Evolutionary conservation across 106 monocot genomes (phyloP).

Genomic region (Apostasia ramifera): DNA sequence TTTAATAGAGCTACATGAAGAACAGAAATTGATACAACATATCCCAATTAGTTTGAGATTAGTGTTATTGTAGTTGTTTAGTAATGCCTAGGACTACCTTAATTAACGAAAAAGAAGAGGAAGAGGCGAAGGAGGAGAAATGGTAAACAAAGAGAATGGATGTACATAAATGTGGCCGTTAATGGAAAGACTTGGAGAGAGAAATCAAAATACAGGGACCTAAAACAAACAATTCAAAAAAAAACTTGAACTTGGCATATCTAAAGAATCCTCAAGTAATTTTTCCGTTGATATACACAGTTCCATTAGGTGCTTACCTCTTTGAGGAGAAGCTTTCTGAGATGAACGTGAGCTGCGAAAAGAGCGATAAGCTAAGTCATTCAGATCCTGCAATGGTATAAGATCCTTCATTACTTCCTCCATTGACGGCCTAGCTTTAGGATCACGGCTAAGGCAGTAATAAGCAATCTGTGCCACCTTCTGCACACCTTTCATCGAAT

Average conservation of each 20-base stretch:
- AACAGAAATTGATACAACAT: no score
- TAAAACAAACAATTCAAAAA: no score
- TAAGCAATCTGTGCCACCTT: conserved; percentile 75
- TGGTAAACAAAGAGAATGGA: no score
- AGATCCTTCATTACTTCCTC: conserved; percentile 63
- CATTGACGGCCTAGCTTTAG: conserved; percentile 77
- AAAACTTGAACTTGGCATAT: neutral
- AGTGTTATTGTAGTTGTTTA: no score
- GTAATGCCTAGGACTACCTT: no score
- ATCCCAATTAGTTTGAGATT: no score
- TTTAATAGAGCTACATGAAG: no score
- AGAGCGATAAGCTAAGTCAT: conserved; percentile 50
- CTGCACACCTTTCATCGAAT: conserved; percentile 77
- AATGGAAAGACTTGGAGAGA: no score
- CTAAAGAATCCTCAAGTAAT: neutral
- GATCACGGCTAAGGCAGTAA: conserved; percentile 55
- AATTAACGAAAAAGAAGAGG: no score
- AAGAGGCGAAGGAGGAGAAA: no score
- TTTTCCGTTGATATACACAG: neutral
- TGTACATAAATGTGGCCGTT: no score
- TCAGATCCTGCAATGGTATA: conserved; percentile 58
- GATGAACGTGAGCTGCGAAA: conserved; percentile 29
- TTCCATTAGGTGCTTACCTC: conserved; percentile 13
- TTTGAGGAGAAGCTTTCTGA: conserved; percentile 32
- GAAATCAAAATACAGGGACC: no score